These are phyloP conservation scores for Fusarium nelsonii DNA, from an alignment of 2,329 filamentous ascomycete species.

Conservation along the genomic window DNA sequence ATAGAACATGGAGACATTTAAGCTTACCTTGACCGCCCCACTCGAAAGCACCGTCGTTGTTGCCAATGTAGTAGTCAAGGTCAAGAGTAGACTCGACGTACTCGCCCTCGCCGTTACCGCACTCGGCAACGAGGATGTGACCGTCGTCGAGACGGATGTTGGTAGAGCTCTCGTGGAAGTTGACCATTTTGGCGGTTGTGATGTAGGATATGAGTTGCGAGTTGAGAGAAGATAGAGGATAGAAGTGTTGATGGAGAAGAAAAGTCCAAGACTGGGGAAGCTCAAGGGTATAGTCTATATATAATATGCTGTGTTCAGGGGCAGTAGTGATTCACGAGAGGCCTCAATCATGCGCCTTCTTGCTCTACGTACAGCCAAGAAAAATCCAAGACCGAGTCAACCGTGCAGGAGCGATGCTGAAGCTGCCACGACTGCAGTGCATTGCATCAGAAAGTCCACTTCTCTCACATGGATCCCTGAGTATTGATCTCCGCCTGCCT, in stretches of 20 bases:
- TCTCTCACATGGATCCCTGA: conserved; percentile 12
- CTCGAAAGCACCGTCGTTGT: conserved; percentile 61
- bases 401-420: conserved; percentile 21
- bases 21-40: conserved; percentile 57
- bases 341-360: conserved; percentile 28
- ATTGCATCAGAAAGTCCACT: conserved; percentile 30
- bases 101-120: conserved; percentile 58
- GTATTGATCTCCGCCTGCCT: neutral
- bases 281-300: conserved; percentile 16
- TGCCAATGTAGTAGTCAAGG: conserved; percentile 64
- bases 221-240: neutral
- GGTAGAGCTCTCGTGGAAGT: conserved; percentile 62
- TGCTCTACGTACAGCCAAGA: conserved; percentile 8
- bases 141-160: conserved; percentile 63
- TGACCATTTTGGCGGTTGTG: conserved; percentile 37
- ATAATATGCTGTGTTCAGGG: neutral
- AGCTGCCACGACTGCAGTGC: conserved; percentile 41
- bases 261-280: neutral
- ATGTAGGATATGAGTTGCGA: neutral
- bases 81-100: conserved; percentile 60
- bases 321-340: conserved; percentile 20
- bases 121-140: conserved; percentile 61
- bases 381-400: conserved; percentile 37
- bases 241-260: neutral
- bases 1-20: too few relatives aligned